A percentile compares a stretch with the other conserved stretches of the same genome.
phyloP scores from a whole-genome alignment of 2,329 filamentous ascomycete species.

The Diaporthe batatas region DNA sequence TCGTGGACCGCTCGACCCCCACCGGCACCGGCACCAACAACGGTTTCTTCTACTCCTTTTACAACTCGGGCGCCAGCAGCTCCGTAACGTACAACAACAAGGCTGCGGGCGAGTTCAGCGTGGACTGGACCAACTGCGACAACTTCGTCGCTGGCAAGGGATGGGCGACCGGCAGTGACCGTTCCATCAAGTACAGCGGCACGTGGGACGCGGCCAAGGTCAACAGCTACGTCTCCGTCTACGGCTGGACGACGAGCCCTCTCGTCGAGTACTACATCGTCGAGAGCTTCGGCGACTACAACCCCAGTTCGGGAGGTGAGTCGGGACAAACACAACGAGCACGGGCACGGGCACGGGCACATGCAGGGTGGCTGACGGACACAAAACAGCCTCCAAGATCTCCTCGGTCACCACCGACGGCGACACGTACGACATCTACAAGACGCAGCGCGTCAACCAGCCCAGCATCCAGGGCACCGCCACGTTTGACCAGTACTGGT shows the following conservation, averaged over 20 bases:
- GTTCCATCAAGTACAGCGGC: conserved; percentile 47
- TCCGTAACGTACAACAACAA: conserved; percentile 58
- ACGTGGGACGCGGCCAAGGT: conserved; percentile 50
- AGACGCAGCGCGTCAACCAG: conserved; percentile 47
- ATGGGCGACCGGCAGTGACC: conserved; percentile 64
- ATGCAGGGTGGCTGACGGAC: background rate
- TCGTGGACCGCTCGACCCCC: conserved; percentile 46
- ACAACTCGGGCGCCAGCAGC: conserved; percentile 55
- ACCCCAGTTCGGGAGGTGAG: conserved; percentile 41
- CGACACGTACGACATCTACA: conserved; percentile 44
- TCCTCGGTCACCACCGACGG: conserved; percentile 45
- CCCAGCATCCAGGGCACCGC: conserved; percentile 56
- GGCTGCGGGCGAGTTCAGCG: conserved; percentile 55
- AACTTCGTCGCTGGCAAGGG: conserved; percentile 72
- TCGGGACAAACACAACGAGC: background rate
- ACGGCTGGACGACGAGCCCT: conserved; percentile 52
- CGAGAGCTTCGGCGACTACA: conserved; percentile 46
- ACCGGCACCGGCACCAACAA: conserved; percentile 51
- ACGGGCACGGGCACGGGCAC: background rate
- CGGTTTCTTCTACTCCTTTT: conserved; percentile 62
- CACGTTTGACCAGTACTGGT: conserved; percentile 60
- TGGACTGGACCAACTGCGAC: conserved; percentile 58
- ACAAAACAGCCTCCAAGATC: conserved; percentile 30
- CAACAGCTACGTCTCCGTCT: conserved; percentile 50
- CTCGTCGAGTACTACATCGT: conserved; percentile 50